A percentile compares a stretch with the other conserved stretches of the same genome.
phyloP scores from a whole-genome alignment of 2,329 filamentous ascomycete genomes.

The Aspergillus pseudoviridinutans region DNA sequence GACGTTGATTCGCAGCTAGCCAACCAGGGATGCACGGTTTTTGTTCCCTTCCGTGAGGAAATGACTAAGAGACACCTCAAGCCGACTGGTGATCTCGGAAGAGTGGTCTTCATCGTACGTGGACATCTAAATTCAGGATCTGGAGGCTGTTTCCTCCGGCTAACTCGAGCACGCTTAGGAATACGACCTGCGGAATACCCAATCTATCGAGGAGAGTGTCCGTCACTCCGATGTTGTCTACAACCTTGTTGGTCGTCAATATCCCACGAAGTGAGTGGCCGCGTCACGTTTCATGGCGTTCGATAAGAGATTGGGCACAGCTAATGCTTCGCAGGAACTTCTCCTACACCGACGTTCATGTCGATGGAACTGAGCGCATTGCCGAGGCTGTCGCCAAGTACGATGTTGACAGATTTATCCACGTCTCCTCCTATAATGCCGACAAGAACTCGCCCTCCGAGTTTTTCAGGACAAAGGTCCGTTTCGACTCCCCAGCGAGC shows the following conservation, averaged over 20 bases:
- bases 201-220: conserved; percentile 93
- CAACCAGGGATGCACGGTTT: conserved; percentile 87
- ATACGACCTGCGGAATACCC: conserved; percentile 89
- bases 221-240: conserved; percentile 97
- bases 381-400: conserved; percentile 95
- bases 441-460: conserved; percentile 74
- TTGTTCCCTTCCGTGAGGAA: conserved; percentile 92
- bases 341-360: conserved; percentile 83
- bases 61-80: conserved; percentile 98
- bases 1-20: conserved; percentile 52
- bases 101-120: conserved; percentile 75
- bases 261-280: conserved; percentile 78
- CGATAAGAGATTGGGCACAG: not conserved
- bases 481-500: conserved; percentile 10
- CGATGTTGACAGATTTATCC: conserved; percentile 93
- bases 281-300: not conserved
- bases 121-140: not conserved
- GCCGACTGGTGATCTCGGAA: conserved; percentile 88
- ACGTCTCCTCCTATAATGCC: conserved; percentile 93
- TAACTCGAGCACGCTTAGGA: conserved; percentile 55
- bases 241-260: conserved; percentile 90
- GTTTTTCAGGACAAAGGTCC: conserved; percentile 85
- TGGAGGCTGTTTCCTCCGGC: conserved; percentile 5
- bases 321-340: conserved; percentile 72
- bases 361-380: conserved; percentile 89